Conservation (phyloP, 768 basidiomycete genomes). For the Symmetrospora coprosmae region DNA sequence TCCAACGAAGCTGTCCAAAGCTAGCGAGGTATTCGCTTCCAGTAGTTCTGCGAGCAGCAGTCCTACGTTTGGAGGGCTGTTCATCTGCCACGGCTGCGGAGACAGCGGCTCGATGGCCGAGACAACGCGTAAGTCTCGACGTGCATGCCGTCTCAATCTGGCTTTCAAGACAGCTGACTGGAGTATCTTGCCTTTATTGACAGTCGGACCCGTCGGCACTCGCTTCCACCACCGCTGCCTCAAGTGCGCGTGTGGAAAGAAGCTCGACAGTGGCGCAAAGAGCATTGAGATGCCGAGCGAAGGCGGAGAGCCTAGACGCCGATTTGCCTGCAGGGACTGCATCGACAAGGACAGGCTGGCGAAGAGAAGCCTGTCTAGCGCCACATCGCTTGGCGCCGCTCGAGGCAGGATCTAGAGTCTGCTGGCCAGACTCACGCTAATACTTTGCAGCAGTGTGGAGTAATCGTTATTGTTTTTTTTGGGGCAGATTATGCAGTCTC, state of each 20-base stretch:
- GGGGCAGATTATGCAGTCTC: too few species aligned
- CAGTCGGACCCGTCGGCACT: conserved; percentile 18
- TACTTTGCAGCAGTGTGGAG: too few species aligned
- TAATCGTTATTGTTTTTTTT: too few species aligned
- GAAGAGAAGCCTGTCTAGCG: conserved; percentile 2
- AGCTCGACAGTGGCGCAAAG: conserved; percentile 16
- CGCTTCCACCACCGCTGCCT: conserved; percentile 17
- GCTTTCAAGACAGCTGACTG: not conserved
- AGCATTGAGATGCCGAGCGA: not conserved
- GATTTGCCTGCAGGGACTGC: conserved; percentile 14
- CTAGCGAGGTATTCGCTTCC: conserved; percentile 9
- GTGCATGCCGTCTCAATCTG: too few species aligned
- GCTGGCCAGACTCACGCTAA: too few species aligned
- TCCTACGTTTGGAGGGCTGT: conserved; percentile 13
- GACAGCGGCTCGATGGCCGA: not conserved
- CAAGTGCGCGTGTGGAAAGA: conserved; percentile 9
- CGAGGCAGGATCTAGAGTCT: too few species aligned
- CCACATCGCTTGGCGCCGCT: not conserved
- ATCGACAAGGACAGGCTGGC: conserved; percentile 13
- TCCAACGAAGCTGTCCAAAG: conserved; percentile 8
- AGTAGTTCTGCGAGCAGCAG: not conserved
- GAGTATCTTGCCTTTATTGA: not conserved
- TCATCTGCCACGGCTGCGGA: conserved; percentile 5
- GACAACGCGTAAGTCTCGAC: conserved; percentile 5
- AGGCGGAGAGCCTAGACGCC: not conserved